Percentiles rank a stretch among this genome's conserved stretches.
phyloP scores from a whole-genome alignment of 2,329 filamentous ascomycete species.

The Alternaria sp. region DNA sequence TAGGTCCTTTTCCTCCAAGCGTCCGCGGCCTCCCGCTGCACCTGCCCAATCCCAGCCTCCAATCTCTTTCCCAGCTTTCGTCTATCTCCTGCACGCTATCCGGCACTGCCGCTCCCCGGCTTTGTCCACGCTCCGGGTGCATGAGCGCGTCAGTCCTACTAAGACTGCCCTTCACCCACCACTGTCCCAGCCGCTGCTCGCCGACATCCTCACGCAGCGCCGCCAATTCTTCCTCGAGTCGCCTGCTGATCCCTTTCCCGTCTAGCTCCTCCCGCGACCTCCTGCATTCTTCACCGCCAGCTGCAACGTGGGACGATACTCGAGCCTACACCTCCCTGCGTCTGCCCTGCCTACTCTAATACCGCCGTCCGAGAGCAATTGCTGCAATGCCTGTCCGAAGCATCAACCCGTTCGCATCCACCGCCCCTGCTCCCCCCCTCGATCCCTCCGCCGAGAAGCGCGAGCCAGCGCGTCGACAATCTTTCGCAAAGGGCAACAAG shows the following conservation, averaged over 20 bases:
- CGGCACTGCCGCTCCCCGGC: conserved; percentile 28
- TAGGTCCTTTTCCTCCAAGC: conserved; percentile 23
- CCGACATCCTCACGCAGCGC: conserved; percentile 2
- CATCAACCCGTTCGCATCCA: conserved; percentile 64
- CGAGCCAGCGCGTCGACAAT: conserved; percentile 55
- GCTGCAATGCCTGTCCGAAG: conserved; percentile 67
- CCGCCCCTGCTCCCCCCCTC: conserved; percentile 58
- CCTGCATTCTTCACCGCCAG: conserved; percentile 25
- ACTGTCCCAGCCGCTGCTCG: neutral
- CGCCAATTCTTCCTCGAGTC: conserved; percentile 3
- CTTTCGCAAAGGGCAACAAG: conserved; percentile 68
- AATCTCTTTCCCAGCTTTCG: neutral
- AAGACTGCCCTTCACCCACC: conserved; percentile 1
- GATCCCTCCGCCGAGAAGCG: conserved; percentile 62
- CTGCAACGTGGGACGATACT: neutral
- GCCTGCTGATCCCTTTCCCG: conserved; percentile 22
- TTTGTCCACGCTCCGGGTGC: conserved; percentile 12
- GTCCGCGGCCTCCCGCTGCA: conserved; percentile 26
- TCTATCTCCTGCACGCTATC: conserved; percentile 25
- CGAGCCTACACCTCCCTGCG: neutral
- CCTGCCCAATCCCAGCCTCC: conserved; percentile 3
- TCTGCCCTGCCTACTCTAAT: conserved; percentile 2
- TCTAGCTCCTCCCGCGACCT: conserved; percentile 18
- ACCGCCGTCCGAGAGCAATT: conserved; percentile 13
- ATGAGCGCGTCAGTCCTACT: conserved; percentile 11